Evolutionary conservation across 2,329 filamentous ascomycete species (phyloP).

Genomic region (Ophiognomonia clavigignenti-juglandacearum): DNA sequence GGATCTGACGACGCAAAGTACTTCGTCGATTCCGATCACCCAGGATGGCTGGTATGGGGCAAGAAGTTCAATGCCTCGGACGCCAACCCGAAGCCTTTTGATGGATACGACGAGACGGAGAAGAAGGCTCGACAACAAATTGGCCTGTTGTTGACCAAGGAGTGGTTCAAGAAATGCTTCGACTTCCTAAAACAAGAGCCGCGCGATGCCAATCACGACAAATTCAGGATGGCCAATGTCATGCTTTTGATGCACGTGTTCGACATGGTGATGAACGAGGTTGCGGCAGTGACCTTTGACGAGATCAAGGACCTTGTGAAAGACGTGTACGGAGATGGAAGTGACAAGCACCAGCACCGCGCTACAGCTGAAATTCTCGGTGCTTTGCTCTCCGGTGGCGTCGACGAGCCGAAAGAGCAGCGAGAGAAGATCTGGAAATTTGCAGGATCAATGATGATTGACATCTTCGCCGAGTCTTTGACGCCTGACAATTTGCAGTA

Average conservation of each 20-base stretch:
- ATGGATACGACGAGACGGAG: slow-evolving; percentile 76
- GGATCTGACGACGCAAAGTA: slow-evolving; percentile 69
- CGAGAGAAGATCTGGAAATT: slow-evolving; percentile 81
- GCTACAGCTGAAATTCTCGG: slow-evolving; percentile 92
- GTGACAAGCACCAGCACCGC: slow-evolving; percentile 95
- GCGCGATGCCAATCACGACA: slow-evolving; percentile 72
- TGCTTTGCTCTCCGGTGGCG: slow-evolving; percentile 74
- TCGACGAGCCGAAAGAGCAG: slow-evolving; percentile 69
- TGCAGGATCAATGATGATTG: slow-evolving; percentile 79
- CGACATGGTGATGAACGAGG: slow-evolving; percentile 77
- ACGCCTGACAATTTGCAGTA: slow-evolving; percentile 93
- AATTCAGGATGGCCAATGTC: slow-evolving; percentile 84
- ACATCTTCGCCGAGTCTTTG: slow-evolving; percentile 83
- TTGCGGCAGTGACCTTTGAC: slow-evolving; percentile 74
- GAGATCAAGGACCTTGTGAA: slow-evolving; percentile 80
- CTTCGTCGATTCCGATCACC: slow-evolving; percentile 86
- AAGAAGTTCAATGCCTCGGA: slow-evolving; percentile 78
- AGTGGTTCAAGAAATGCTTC: slow-evolving; percentile 87
- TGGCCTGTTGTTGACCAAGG: slow-evolving; percentile 70
- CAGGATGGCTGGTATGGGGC: slow-evolving; percentile 95
- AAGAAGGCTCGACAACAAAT: slow-evolving; percentile 70
- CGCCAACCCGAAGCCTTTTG: slow-evolving; percentile 64
- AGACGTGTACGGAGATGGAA: slow-evolving; percentile 83
- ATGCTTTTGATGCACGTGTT: slow-evolving; percentile 87
- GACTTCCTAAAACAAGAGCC: slow-evolving; percentile 95